Base-by-base conservation (phyloP, 129 eudicot genomes). In the Chrysanthemum makinoi region DNA sequence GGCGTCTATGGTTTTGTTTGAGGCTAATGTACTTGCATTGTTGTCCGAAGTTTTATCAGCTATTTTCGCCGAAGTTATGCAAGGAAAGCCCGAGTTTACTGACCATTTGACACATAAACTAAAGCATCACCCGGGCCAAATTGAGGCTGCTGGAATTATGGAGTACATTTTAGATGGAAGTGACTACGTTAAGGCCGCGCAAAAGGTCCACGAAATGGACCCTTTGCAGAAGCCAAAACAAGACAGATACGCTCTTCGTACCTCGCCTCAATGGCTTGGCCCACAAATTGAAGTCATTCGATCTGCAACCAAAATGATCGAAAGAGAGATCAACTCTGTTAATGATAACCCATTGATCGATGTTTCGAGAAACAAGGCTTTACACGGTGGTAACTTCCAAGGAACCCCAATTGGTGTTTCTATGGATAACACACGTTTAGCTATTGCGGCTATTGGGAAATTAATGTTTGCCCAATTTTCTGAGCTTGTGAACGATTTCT, bases 391-490 rank as follows among this genome's bases (percentile, higher is more conserved):
- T 0, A 85, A 85, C 75, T 85, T 85, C 69, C 89, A 85, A 71
- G 89, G 89, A 15, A 85, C 89, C 53, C 89, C 89, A 2, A 82
- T 85, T 33, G 89, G 89, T 49, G 89, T 85, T 2, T 85, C 89
- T 0, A 85, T 85, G 89, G 89, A 85, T 55, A 85, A 85, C 70
- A 85, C 89, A 0, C 86, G 89, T 20, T 39, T 82, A 20, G 82
- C 84, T 0, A 78, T 85, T 2, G 86, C 86, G 0, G 77, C 89
- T 0, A 85, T 84, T 4, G 88, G 88, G 8, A 84, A 84, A 30
- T 78, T 84, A 13, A 84, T 84, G 83, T 84, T 84, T 35, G 88
- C 88, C 1, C 88, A 84, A 61, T 84, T 84, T 30, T 84, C 88
- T 1, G 88, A 84, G 77, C 82, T 85, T 11, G 89, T 85, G 0